These are phyloP conservation scores for Ceratobasidium sp. DNA, from an alignment of 1,284 basidiomycete genomes.

Conservation along the genomic window DNA sequence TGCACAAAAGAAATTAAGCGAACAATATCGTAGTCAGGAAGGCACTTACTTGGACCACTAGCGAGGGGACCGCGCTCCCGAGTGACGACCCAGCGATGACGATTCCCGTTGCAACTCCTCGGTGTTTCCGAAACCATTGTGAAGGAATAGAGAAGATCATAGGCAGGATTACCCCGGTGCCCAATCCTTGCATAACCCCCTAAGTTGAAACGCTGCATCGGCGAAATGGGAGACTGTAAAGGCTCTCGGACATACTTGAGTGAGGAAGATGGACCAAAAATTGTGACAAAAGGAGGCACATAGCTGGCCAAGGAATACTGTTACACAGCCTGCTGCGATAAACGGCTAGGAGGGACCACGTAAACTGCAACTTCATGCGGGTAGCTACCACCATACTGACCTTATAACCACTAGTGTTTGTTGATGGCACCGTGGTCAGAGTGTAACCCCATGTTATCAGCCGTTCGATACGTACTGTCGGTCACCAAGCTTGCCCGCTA, in stretches of 20 bases:
- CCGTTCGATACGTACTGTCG: constrained; percentile 42
- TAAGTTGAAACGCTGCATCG: not conserved
- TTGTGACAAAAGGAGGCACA: constrained; percentile 49
- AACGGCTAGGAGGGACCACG: constrained; percentile 30
- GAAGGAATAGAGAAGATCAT: constrained; percentile 50
- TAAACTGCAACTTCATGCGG: no score
- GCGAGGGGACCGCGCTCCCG: constrained; percentile 45
- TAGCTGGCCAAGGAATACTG: constrained; percentile 49
- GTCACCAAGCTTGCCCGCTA: constrained; percentile 44
- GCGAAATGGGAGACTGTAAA: not conserved
- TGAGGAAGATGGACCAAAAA: constrained; percentile 51
- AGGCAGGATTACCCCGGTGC: constrained; percentile 49
- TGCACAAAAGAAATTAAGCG: not conserved
- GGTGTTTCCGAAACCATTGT: constrained; percentile 52
- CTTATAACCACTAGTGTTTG: no score
- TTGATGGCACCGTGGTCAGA: not conserved
- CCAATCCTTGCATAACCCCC: constrained; percentile 49
- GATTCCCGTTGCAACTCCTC: constrained; percentile 52
- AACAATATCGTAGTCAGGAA: not conserved
- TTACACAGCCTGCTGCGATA: constrained; percentile 46
- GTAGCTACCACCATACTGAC: no score
- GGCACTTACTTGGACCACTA: constrained; percentile 20
- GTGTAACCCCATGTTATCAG: no score
- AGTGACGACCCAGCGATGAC: constrained; percentile 51
- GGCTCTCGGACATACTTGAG: constrained; percentile 42